Conservation (phyloP, 257 asterid genomes). For the Solanum ossicruentum region DNA sequence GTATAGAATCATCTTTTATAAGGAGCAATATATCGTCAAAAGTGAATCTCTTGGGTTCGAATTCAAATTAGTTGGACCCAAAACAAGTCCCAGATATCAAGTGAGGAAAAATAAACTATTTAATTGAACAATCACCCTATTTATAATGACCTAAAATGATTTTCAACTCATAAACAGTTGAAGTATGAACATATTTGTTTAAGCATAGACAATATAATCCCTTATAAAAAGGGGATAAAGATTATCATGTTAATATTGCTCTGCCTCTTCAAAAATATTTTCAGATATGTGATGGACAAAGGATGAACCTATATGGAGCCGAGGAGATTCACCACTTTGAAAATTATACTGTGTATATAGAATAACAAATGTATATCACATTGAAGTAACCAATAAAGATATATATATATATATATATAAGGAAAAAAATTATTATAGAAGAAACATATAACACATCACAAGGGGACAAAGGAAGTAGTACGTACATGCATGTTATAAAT, state of each 20-base stretch:
- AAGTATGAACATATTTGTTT: neutral
- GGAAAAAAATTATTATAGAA: neutral
- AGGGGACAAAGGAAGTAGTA: neutral
- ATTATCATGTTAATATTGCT: neutral
- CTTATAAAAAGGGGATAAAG: neutral
- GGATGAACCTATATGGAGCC: too few relatives aligned
- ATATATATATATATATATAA: too few relatives aligned
- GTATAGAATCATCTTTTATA: neutral
- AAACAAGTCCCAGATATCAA: neutral
- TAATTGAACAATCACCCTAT: neutral
- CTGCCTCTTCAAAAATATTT: neutral
- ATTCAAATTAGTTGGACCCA: neutral
- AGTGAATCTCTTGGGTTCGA: rapidly evolving
- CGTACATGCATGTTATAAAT: neutral
- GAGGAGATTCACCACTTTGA: too few relatives aligned
- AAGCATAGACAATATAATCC: neutral
- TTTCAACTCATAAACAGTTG: neutral
- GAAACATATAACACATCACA: neutral
- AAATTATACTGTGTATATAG: too few relatives aligned
- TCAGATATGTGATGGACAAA: neutral
- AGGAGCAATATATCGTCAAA: neutral
- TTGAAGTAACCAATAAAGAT: neutral
- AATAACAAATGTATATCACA: neutral
- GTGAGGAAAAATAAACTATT: neutral
- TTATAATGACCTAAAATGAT: neutral